Base-by-base conservation (phyloP, 2,329 filamentous ascomycete genomes). In the Colletotrichum sp. region DNA sequence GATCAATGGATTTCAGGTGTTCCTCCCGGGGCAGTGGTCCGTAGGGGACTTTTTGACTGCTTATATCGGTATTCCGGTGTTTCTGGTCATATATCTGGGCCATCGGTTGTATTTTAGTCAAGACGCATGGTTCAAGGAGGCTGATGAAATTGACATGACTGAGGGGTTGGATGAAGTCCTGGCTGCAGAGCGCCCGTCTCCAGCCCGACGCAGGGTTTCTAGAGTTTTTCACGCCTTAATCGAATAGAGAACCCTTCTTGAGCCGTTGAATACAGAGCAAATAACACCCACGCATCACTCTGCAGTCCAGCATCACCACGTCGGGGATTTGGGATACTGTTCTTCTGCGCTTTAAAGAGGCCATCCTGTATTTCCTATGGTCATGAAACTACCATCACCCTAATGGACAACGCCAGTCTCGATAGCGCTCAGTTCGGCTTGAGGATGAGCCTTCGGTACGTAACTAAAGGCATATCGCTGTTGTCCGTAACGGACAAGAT, bases 401-500 rank as follows among this genome's bases (percentile, higher is more conserved):
- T 7, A 57, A 13, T 16, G 8, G 15, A 26, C 0, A 57, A 16
- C 52, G 1, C 52, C 0, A 21, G 21, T 16, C 21, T 1, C 21
- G 24, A 1, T 28, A 59, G n/a, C 26, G 15, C 21, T 67, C 39
- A 67, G 24, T 16, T 16, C 8, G 79, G 63, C 77, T 84, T 82
- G 24, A 85, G 79, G 15, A 85, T 74, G 30, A 89, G 81, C 13
- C 88, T 80, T 70, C 85, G 84, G 80, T 90, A 90, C 52, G 82
- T 86, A 30, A 85, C 88, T 77, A 90, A 79, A 8, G 81, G 80
- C 32, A 86, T 85, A 4, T 79, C 81, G 2, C 86, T 87, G 30
- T 82, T 78, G 70, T 88, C 85, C 4, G 81, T 86, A 6, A 89
- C 87, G 76, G 89, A 86, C 5, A 90, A 80, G 28, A 90, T 86